Conservation (phyloP, 495 filamentous ascomycete species). For the Lasiosphaeria ovina region DNA sequence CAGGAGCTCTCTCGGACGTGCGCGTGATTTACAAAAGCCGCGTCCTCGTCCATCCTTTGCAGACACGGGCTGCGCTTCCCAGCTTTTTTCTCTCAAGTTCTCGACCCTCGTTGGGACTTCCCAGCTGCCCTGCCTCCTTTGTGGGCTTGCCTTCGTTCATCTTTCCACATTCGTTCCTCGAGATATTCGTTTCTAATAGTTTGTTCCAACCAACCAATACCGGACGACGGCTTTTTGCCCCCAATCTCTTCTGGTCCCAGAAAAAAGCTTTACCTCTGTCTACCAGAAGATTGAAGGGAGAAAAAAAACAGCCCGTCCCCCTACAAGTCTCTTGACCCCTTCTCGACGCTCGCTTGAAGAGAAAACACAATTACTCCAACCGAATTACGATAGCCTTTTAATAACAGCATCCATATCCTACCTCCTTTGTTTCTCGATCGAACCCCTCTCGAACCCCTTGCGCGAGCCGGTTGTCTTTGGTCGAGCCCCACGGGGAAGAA, state of each 20-base stretch:
- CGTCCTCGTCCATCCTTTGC: not conserved
- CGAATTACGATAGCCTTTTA: slow-evolving; percentile 28
- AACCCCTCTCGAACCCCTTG: slow-evolving; percentile 19
- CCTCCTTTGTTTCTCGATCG: slow-evolving; percentile 24
- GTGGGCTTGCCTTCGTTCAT: slow-evolving; percentile 3
- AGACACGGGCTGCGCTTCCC: not conserved
- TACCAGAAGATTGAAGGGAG: not conserved
- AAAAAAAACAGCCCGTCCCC: not conserved
- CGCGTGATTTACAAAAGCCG: not conserved
- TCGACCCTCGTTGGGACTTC: not conserved
- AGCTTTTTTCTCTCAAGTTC: slow-evolving; percentile 8
- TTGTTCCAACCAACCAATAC: not conserved
- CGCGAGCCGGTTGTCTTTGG: slow-evolving; percentile 23
- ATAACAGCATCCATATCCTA: slow-evolving; percentile 18
- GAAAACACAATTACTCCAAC: slow-evolving; percentile 2
- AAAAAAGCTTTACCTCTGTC: slow-evolving; percentile 1
- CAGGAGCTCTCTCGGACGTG: not conserved
- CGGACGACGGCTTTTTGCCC: not conserved
- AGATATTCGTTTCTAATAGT: slow-evolving; percentile 12
- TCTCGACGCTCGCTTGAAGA: slow-evolving; percentile 28
- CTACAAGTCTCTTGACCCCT: slow-evolving; percentile 19
- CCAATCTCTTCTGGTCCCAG: not conserved
- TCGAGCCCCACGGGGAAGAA: slow-evolving; percentile 4
- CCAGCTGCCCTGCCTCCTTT: slow-evolving; percentile 3
- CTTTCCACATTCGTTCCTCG: slow-evolving; percentile 9